Conservation (phyloP, 2,329 filamentous ascomycete species). For the Piedraia hortae region DNA sequence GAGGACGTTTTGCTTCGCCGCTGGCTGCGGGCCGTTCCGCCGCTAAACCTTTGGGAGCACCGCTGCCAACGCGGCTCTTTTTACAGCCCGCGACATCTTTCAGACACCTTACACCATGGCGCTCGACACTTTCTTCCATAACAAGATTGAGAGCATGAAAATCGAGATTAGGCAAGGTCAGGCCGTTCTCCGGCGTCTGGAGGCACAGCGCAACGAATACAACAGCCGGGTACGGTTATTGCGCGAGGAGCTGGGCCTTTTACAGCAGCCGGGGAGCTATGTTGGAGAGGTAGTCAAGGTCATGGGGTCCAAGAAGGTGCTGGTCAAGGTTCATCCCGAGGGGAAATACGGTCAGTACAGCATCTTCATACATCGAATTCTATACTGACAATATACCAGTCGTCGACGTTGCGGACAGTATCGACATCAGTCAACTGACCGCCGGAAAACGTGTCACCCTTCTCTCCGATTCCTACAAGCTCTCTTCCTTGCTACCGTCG, state of each 20-base stretch:
- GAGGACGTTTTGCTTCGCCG: no score
- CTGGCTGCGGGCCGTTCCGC: no score
- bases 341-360: slow-evolving; percentile 75
- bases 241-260: slow-evolving; percentile 76
- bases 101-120: no score
- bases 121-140: slow-evolving; percentile 97
- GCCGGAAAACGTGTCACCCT: slow-evolving; percentile 93
- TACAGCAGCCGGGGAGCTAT: slow-evolving; percentile 94
- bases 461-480: slow-evolving; percentile 90
- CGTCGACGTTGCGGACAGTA: slow-evolving; percentile 79
- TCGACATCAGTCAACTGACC: slow-evolving; percentile 87
- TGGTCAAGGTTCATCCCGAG: slow-evolving; percentile 96
- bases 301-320: slow-evolving; percentile 96
- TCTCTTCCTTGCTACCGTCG: slow-evolving; percentile 93
- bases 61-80: no score
- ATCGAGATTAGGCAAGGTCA: slow-evolving; percentile 98
- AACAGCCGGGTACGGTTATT: slow-evolving; percentile 90
- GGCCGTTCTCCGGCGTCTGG: slow-evolving; percentile 73
- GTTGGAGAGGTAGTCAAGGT: slow-evolving; percentile 99
- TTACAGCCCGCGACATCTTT: no score
- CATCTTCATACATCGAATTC: slow-evolving; percentile 2
- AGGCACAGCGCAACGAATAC: slow-evolving; percentile 97
- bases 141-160: slow-evolving; percentile 99
- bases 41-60: no score
- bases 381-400: slow-evolving; percentile 25